Evolutionary conservation across 1,139 yeast species (phyloP), one percentile per base, ranked within the genome.

Genomic region (Scheffersomyces insectosa): DNA sequence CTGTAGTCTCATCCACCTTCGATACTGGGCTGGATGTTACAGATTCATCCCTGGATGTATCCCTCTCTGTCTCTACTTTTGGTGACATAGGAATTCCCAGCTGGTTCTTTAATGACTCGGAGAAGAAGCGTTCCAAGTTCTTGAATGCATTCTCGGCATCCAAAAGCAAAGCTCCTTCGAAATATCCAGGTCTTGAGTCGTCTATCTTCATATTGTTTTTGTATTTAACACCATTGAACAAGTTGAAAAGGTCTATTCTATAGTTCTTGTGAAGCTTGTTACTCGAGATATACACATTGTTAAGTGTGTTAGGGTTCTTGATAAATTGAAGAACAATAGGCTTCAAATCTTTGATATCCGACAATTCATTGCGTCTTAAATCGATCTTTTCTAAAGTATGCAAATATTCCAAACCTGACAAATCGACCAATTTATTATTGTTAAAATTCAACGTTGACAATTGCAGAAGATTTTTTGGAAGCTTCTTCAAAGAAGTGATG

Each of bases 121-220:
- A 71, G 43, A 75, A 65, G 50, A 65, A 77, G 42, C 68, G 72
- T 44, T 74, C 74, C 44, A 78, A 65, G 38, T 65, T 65, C 53
- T 70, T 60, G 41, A 65, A 62, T 0, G 84, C 77, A 8, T 68
- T 65, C 45, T 77, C 80, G 3, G 74, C 66, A 51, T 80, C 85
- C 42, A 79, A 62, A 29, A 80, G 57, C 55, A 78, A 55, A 13
- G 84, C 77, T 39, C 79, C 72, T 60, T 82, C 88, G 58, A 82
- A 78, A 46, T 82, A 75, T 1, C 88, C 87, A 0, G 88, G 87
- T 45, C 76, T 63, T 8, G 84, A 78, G 43, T 83, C 87, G 56
- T 82, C 87, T 39, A 82, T 75, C 51, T 76, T 72, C 47, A 81
- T 59, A 15, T 59, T 59, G 45, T 77, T 80, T 33, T 68, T 66